phyloP scores from a whole-genome alignment of 495 filamentous ascomycete genomes.

The Saxispiralis lemnorum region DNA sequence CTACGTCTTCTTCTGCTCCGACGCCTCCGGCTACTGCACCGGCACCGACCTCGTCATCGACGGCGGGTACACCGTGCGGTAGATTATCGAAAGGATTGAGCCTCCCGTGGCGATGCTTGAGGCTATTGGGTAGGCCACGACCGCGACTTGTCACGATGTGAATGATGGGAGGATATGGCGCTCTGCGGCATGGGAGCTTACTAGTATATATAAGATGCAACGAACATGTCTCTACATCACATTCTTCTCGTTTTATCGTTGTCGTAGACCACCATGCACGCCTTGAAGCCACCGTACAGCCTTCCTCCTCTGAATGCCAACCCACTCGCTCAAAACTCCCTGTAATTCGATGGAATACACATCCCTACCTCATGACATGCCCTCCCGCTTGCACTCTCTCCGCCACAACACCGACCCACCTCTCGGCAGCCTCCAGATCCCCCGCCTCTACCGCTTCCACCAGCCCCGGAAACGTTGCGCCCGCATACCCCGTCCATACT shows the following conservation, averaged over 20 bases:
- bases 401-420: constrained; percentile 22
- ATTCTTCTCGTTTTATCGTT: constrained; percentile 3
- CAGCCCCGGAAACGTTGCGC: constrained; percentile 47
- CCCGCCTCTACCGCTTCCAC: constrained; percentile 41
- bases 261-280: too few species aligned
- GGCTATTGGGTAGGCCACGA: too few species aligned
- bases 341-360: too few species aligned
- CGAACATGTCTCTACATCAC: not conserved
- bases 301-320: too few species aligned
- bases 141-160: too few species aligned
- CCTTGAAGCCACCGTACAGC: too few species aligned
- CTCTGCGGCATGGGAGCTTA: too few species aligned
- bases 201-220: too few species aligned
- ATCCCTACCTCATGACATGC: too few species aligned
- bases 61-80: constrained; percentile 32
- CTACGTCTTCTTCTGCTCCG: constrained; percentile 58
- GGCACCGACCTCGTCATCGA: constrained; percentile 39
- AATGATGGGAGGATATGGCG: too few species aligned
- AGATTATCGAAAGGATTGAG: constrained; percentile 3
- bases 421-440: constrained; percentile 23
- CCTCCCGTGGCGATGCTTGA: not conserved
- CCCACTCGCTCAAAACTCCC: too few species aligned
- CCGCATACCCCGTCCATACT: constrained; percentile 76
- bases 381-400: constrained; percentile 12
- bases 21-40: constrained; percentile 37